Evolutionary conservation across 169 alveolate genomes (phyloP), one percentile per base, ranked within the genome.

Genomic region (Plasmodium coatneyi): DNA sequence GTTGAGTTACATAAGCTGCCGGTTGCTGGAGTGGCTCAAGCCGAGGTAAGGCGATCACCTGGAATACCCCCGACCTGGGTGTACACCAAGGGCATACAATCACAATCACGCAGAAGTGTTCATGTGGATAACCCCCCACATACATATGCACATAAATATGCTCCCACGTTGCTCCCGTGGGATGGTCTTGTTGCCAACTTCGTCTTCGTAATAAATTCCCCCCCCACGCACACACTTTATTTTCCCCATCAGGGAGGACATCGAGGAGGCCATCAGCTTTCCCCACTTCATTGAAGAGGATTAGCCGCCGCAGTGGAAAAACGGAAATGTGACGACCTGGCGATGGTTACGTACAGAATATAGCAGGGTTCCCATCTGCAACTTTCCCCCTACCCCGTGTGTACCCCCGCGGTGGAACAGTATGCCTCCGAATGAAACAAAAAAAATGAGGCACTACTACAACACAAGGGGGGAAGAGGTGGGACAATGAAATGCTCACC

Each of bases 221-320:
- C 25, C 0, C 16, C 54, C 14, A 22, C 25, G 1, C 16, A 28
- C 14, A 22, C 0, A 10, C 16, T 43, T 30, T 16, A 4, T 30
- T 3, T 34, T 34, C n/a, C 30, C 16, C 16, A 34, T 49, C 70
- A 92, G 95, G 52, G 36, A 92, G 30, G 80, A 66, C 32, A 83
- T 82, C 32, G 95, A 82, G 60, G 92, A 92, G 30, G 95, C 66
- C 14, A 76, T 83, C 60, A 82, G 87, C 81, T 92, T 83, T 56
- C 92, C 92, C 14, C 92, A 83, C 39, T 74, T 83, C 22, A 46
- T 79, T 6, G 95, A 82, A 30, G 92, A 82, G 14, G 92, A 71
- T 49, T 79, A 83, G 56, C 56, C 56, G 56, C 56, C 28, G 5
- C 6, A 12, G 74, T 60, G 34, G 25, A 9, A 19, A 60, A 16